Base-by-base conservation (phyloP, 768 basidiomycete species). In the Phanerochaete sordida region DNA sequence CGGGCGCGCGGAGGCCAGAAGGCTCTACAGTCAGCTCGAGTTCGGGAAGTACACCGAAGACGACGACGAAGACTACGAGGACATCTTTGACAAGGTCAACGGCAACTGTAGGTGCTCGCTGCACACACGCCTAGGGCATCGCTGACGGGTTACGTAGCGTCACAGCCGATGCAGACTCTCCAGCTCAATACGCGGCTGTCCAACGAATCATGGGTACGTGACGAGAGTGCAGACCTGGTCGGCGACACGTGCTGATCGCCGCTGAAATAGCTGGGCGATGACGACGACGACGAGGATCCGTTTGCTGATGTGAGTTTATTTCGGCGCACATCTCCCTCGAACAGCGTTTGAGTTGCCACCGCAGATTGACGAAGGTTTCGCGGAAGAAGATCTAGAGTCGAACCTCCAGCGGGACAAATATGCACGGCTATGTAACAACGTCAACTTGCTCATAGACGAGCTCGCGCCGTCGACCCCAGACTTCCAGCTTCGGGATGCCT, bases 321-420 rank as follows among this genome's bases (percentile, higher is more conserved):
- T 6, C 2, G 23, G 6, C 39, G 6, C 1, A 28, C 33, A 6
- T 6, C 33, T 35, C 33, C 6, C 13, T 13, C 7, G 13, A 35
- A 35, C 33, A 13, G 39, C 19, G 8, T 43, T 43, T 35, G 7
- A 27, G 9, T 24, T 35, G 30, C 43, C 30, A 23, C 56, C n/a
- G 33, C 62, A 90, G 91, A 95, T 96, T 60, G 94, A 97, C 67
- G 95, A 95, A 77, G 91, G 90, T 7, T 95, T 94, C 65, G 88
- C 85, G 1, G 93, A 95, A 64, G 91, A 93, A 62, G 95, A 96
- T 69, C 78, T 97, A 1, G 95, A 97, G 67, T 84, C 94, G 1
- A 96, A 96, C 66, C 79, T 98, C 21, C 86, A 93, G 62, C 84
- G 97, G 30, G 97, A 99, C 76, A 96, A 97, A 76, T 81, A 93